phyloP scores from a whole-genome alignment of 2,329 filamentous ascomycete genomes.

The Curvularia verruculosa region DNA sequence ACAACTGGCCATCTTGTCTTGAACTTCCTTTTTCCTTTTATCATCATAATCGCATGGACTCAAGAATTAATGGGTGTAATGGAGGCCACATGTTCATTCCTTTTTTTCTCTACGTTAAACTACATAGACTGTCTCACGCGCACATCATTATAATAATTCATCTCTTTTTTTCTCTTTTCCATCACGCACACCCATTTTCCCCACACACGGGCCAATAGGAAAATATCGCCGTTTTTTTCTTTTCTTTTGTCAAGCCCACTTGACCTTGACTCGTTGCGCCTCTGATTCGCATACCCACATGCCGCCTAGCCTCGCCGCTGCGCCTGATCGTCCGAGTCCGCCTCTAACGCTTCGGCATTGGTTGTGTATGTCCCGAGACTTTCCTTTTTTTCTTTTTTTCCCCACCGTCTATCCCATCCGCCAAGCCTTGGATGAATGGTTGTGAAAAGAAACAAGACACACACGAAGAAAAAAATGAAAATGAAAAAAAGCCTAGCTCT shows the following conservation, averaged over 20 bases:
- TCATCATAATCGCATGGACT: not conserved
- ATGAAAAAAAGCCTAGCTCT: no score
- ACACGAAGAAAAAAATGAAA: not conserved
- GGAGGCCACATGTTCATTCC: not conserved
- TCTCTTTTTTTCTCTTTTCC: not conserved
- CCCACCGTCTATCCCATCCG: not conserved
- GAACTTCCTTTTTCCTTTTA: not conserved
- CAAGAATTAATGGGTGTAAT: not conserved
- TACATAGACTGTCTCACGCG: not conserved
- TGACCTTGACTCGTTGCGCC: not conserved
- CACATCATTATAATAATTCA: not conserved
- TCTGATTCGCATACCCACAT: not conserved
- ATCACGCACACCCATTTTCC: not conserved
- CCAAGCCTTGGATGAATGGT: not conserved
- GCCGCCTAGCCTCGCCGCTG: not conserved
- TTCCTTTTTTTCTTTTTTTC: not conserved
- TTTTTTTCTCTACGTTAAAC: not conserved
- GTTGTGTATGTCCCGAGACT: not conserved
- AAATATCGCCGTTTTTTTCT: not conserved
- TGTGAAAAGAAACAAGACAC: no score
- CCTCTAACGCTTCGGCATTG: not conserved
- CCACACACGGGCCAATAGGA: not conserved
- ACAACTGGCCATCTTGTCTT: not conserved
- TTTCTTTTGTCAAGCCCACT: not conserved
- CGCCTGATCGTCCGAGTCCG: not conserved